Evolutionary conservation across 1,284 basidiomycete species (phyloP).

Genomic region (Moniliophthora roreri): DNA sequence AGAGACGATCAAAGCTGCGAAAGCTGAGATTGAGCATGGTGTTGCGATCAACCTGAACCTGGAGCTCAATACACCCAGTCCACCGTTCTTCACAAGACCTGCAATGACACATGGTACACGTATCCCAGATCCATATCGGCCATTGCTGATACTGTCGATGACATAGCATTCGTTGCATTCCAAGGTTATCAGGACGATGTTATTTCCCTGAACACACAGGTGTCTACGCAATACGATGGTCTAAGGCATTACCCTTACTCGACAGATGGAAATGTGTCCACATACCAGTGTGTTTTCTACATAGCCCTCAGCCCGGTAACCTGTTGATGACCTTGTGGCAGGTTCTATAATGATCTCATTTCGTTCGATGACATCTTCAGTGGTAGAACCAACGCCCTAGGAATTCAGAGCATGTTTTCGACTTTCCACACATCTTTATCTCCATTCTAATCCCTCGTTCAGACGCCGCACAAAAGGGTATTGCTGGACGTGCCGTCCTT

Average conservation of each 20-base stretch:
- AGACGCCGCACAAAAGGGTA: conserved; percentile 13
- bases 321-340: background rate
- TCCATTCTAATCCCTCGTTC: background rate
- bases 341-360: conserved; percentile 17
- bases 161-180: conserved; percentile 5
- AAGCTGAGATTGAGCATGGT: conserved; percentile 9
- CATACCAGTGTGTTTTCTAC: conserved; percentile 10
- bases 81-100: conserved; percentile 7
- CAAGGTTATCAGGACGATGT: conserved; percentile 15
- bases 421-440: background rate
- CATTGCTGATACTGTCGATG: background rate
- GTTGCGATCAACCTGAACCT: conserved; percentile 15
- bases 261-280: background rate
- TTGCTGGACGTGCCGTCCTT: conserved; percentile 12
- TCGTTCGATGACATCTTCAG: conserved; percentile 14
- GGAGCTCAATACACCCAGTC: conserved; percentile 8
- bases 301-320: no score
- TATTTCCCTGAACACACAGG: conserved; percentile 15
- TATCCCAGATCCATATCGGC: no score
- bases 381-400: conserved; percentile 6
- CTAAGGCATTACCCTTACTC: conserved; percentile 17
- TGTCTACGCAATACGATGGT: conserved; percentile 16
- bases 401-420: conserved; percentile 12
- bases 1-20: conserved; percentile 12
- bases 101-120: conserved; percentile 7